Percentiles rank a stretch among this genome's conserved stretches.
phyloP scores from a whole-genome alignment of 805 yeast species.

The Candida nanaspora region DNA sequence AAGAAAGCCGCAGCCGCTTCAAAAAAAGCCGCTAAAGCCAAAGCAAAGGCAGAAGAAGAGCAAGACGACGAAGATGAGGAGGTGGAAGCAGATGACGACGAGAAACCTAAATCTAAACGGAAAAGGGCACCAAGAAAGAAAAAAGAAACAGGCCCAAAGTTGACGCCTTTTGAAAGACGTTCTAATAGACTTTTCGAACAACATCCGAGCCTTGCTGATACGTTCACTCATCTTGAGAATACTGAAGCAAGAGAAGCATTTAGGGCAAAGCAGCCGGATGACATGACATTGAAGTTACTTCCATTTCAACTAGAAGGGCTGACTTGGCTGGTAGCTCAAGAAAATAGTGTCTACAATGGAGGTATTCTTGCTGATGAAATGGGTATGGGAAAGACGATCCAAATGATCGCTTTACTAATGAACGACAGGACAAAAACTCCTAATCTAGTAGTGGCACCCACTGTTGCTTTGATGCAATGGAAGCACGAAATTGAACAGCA shows the following conservation, averaged over 20 bases:
- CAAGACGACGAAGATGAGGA: neutral
- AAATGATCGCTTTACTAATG: conserved; percentile 84
- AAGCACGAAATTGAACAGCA: conserved; percentile 84
- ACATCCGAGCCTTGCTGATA: conserved; percentile 73
- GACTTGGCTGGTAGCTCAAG: conserved; percentile 82
- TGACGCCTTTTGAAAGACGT: conserved; percentile 62
- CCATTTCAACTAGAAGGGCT: conserved; percentile 95
- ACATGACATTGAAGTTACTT: conserved; percentile 62
- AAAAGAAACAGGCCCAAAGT: conserved; percentile 37
- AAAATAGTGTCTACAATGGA: conserved; percentile 70
- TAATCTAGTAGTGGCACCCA: conserved; percentile 89
- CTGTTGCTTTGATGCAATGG: conserved; percentile 99
- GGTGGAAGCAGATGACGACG: conserved; percentile 6
- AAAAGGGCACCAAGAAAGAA: conserved; percentile 14
- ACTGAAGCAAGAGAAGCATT: conserved; percentile 41
- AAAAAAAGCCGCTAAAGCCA: conserved; percentile 4
- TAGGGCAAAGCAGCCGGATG: conserved; percentile 68
- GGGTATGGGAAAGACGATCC: conserved; percentile 99
- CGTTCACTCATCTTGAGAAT: conserved; percentile 57
- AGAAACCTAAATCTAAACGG: conserved; percentile 4
- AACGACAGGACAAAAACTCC: conserved; percentile 61
- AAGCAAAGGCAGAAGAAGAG: conserved; percentile 7
- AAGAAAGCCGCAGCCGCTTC: conserved; percentile 4
- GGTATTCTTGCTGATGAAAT: conserved; percentile 97
- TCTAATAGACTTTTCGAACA: conserved; percentile 60